Evolutionary conservation across 2,329 filamentous ascomycete species (phyloP).

Genomic region (Keithomyces neogunnii): DNA sequence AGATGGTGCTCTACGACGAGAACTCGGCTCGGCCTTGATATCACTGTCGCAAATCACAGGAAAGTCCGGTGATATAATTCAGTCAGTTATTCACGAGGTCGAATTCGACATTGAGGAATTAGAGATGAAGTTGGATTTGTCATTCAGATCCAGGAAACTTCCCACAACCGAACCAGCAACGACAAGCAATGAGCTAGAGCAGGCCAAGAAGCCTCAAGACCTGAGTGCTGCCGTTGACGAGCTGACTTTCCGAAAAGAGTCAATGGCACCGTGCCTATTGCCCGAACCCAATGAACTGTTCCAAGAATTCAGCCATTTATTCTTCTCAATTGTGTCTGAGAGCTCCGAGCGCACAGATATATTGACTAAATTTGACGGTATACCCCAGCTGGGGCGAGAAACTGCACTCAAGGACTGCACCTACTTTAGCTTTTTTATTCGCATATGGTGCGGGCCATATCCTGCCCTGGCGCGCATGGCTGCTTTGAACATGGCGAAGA

Average conservation of each 20-base stretch:
- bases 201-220: constrained; percentile 25
- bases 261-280: constrained; percentile 43
- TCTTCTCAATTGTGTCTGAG: constrained; percentile 44
- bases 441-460: constrained; percentile 65
- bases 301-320: constrained; percentile 48
- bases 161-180: constrained; percentile 41
- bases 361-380: constrained; percentile 44
- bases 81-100: constrained; percentile 56
- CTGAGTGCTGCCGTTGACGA: constrained; percentile 31
- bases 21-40: constrained; percentile 60
- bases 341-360: constrained; percentile 27
- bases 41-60: constrained; percentile 52
- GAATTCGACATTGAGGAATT: constrained; percentile 66
- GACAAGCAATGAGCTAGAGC: constrained; percentile 18
- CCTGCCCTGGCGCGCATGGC: constrained; percentile 60
- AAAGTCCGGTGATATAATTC: constrained; percentile 53
- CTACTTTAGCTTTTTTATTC: constrained; percentile 67
- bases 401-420: constrained; percentile 52
- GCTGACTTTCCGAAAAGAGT: constrained; percentile 25
- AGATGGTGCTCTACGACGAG: constrained; percentile 49
- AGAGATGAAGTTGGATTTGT: constrained; percentile 65
- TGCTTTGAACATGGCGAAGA: constrained; percentile 58
- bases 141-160: constrained; percentile 50
- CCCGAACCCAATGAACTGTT: constrained; percentile 44
- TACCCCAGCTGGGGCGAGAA: constrained; percentile 45